Conservation (phyloP, 2,329 filamentous ascomycete genomes). For the Dendryphion nanum region DNA sequence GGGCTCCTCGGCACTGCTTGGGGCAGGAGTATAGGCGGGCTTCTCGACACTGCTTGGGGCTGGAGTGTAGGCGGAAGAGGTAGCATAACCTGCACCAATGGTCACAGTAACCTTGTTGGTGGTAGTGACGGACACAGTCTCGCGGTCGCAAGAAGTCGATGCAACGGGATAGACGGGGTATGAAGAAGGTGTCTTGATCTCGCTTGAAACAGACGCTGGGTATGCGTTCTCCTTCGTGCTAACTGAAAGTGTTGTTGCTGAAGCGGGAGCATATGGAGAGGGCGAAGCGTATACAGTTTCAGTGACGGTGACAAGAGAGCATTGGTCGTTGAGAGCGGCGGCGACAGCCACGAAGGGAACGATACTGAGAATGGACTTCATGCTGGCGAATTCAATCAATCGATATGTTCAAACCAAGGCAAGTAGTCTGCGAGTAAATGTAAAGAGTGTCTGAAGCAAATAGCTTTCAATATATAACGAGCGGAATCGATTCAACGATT, state of each 20-base stretch:
- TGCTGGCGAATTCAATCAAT: slow-evolving; percentile 1
- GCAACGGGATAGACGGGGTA: neutral
- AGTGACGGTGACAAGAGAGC: slow-evolving; percentile 3
- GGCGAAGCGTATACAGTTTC: slow-evolving; percentile 1
- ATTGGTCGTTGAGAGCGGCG: slow-evolving; percentile 2
- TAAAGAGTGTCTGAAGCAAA: slow-evolving; percentile 3
- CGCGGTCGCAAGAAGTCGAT: neutral
- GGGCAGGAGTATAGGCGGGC: too few species aligned
- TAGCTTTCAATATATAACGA: slow-evolving; percentile 4
- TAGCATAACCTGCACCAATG: too few species aligned
- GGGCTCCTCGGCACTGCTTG: too few species aligned
- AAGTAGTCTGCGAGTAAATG: slow-evolving; percentile 1
- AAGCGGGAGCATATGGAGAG: too few species aligned
- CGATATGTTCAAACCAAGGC: slow-evolving; percentile 1
- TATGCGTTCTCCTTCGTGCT: too few species aligned
- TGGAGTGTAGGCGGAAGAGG: too few species aligned
- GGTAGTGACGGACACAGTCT: too few species aligned
- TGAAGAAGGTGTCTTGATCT: too few species aligned
- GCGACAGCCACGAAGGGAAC: slow-evolving; percentile 6
- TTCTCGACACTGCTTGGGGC: too few species aligned
- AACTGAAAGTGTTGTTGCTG: slow-evolving; percentile 11
- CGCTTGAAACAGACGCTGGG: too few species aligned
- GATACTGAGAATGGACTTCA: slow-evolving; percentile 10
- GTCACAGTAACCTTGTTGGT: too few species aligned
- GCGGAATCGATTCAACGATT: slow-evolving; percentile 13